phyloP scores from a whole-genome alignment of 192 early-diverging fungal genomes.

The Coemansia sp. region DNA sequence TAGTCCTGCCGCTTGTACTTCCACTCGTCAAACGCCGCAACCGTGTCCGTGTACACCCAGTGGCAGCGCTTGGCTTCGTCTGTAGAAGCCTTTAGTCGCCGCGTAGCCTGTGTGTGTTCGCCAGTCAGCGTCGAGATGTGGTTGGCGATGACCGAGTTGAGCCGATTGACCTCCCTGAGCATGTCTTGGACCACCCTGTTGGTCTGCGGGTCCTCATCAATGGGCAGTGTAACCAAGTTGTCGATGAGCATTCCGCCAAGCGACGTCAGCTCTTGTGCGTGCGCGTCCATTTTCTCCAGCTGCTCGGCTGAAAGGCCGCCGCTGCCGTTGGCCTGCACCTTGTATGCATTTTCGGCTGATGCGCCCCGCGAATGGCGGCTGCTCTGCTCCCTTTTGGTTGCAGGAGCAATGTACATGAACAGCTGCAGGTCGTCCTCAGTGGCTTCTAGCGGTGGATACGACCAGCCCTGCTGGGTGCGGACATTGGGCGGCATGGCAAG shows the following conservation, averaged over 20 bases:
- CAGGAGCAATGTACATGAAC: slow-evolving; percentile 1
- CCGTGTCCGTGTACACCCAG: slow-evolving; percentile 6
- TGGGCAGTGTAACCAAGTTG: slow-evolving; percentile 14
- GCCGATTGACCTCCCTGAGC: slow-evolving; percentile 1
- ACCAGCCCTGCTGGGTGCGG: slow-evolving; percentile 12
- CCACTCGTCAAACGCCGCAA: slow-evolving; percentile 9
- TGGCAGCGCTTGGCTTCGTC: slow-evolving; percentile 9
- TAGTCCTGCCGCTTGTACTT: not conserved
- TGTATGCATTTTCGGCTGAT: not conserved
- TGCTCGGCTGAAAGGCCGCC: not conserved
- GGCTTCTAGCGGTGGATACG: slow-evolving; percentile 7
- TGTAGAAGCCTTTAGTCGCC: slow-evolving; percentile 5
- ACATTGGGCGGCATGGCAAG: slow-evolving; percentile 1
- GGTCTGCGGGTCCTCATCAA: slow-evolving; percentile 19
- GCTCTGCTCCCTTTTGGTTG: not conserved
- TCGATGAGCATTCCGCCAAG: slow-evolving; percentile 28
- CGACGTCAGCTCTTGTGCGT: slow-evolving; percentile 16
- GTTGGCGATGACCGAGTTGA: slow-evolving; percentile 1
- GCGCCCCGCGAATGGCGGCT: not conserved
- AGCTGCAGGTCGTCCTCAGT: not conserved
- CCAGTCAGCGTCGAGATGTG: slow-evolving; percentile 1
- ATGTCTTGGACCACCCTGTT: slow-evolving; percentile 20
- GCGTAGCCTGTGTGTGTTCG: not conserved
- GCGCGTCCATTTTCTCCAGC: slow-evolving; percentile 7
- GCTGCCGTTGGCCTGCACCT: not conserved